Conservation (phyloP, 345 rosid genomes). For the Streptanthus diversifolius region DNA sequence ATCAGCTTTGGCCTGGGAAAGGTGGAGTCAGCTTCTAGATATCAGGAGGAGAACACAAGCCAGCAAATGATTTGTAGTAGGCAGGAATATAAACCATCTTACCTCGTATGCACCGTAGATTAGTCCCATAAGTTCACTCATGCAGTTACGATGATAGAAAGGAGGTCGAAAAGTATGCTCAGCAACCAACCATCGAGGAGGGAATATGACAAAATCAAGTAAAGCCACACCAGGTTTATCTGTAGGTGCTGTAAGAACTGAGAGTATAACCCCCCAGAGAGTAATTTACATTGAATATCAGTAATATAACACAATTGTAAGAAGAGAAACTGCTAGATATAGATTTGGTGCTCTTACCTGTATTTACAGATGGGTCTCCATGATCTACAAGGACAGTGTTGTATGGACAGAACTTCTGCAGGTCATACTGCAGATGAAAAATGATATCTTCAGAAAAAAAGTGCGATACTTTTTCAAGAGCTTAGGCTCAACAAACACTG, state of each 20-base stretch:
- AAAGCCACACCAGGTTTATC: conserved; percentile 95
- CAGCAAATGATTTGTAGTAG: background rate
- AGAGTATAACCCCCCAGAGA: conserved; percentile 15
- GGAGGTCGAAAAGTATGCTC: conserved; percentile 98
- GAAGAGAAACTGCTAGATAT: background rate
- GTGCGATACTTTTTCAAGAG: background rate
- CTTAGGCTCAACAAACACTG: background rate
- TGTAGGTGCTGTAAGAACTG: conserved; percentile 97
- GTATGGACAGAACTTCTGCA: conserved; percentile 86
- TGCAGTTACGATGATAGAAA: conserved; percentile 95
- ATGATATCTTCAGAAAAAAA: background rate
- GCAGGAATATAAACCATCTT: background rate
- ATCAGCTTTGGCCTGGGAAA: conserved; percentile 84
- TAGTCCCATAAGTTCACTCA: conserved; percentile 99
- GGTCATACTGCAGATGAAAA: conserved; percentile 66
- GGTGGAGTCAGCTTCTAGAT: background rate
- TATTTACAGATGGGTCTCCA: conserved; percentile 89
- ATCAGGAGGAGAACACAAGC: background rate
- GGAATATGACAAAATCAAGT: conserved; percentile 93
- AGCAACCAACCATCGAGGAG: conserved; percentile 95
- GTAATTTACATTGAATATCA: background rate
- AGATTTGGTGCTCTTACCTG: conserved; percentile 43
- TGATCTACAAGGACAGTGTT: conserved; percentile 92
- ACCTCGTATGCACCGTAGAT: conserved; percentile 95
- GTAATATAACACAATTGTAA: background rate